phyloP scores from a whole-genome alignment of 148 eudicot species.

The Cornus suecica region DNA sequence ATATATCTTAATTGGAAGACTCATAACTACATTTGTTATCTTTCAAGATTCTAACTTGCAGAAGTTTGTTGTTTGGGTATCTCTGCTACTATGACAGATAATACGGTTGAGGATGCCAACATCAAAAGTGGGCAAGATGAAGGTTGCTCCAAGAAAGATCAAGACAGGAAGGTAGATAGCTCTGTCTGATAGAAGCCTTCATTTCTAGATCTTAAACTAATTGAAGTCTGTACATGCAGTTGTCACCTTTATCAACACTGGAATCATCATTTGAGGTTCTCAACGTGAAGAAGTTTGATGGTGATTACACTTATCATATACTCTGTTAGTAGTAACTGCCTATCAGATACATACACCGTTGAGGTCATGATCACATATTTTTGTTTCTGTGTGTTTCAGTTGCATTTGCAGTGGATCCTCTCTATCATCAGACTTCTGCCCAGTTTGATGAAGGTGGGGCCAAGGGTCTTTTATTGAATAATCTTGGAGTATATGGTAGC shows the following conservation, averaged over 20 bases:
- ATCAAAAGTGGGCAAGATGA: conserved; percentile 29
- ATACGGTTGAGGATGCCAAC: conserved; percentile 23
- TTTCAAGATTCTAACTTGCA: neutral
- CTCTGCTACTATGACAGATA: conserved; percentile 23
- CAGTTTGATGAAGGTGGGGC: conserved; percentile 99
- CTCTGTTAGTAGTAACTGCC: conserved; percentile 2
- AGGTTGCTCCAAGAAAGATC: conserved; percentile 28
- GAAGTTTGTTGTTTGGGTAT: neutral
- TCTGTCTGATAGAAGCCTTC: neutral
- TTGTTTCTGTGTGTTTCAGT: conserved; percentile 35
- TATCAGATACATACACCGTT: neutral
- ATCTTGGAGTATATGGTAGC: conserved; percentile 87
- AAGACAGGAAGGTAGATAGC: conserved; percentile 39
- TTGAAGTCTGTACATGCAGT: conserved; percentile 38
- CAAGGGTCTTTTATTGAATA: conserved; percentile 85
- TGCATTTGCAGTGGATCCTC: conserved; percentile 97
- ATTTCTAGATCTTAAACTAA: conserved; percentile 5
- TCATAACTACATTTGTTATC: neutral
- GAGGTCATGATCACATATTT: conserved; percentile 1
- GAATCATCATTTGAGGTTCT: conserved; percentile 85
- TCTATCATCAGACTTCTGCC: conserved; percentile 94
- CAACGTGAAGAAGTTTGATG: conserved; percentile 93
- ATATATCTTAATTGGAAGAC: neutral
- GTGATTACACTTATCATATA: conserved; percentile 33
- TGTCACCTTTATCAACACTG: conserved; percentile 84